A percentile compares a stretch with the other conserved stretches of the same genome.
These are phyloP conservation scores for Melaleuca alternifolia DNA, from an alignment of 345 rosid species.

Conservation along the genomic window DNA sequence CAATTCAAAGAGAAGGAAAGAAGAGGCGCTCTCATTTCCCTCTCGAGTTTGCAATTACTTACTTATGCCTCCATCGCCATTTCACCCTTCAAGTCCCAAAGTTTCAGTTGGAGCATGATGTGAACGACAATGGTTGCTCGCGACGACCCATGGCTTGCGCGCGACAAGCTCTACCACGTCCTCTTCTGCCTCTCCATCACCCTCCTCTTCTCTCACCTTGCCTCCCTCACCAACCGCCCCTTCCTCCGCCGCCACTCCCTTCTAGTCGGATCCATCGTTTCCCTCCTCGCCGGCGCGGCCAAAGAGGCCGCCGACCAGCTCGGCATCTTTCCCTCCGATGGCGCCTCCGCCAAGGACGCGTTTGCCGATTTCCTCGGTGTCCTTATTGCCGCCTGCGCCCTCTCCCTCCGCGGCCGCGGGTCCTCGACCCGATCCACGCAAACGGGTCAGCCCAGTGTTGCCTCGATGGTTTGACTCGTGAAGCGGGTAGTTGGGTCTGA, in stretches of 20 bases:
- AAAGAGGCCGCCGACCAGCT: slow-evolving; percentile 88
- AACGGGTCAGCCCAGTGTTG: slow-evolving; percentile 22
- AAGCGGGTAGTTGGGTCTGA: not conserved
- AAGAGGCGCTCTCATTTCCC: no score
- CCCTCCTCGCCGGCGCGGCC: slow-evolving; percentile 81
- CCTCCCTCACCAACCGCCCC: slow-evolving; percentile 37
- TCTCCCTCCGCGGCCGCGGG: slow-evolving; percentile 15
- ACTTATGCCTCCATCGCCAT: not conserved
- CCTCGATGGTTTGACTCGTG: slow-evolving; percentile 14
- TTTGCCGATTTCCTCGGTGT: slow-evolving; percentile 68
- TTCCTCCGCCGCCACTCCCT: slow-evolving; percentile 54
- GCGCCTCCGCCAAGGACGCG: slow-evolving; percentile 76
- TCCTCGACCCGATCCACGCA: slow-evolving; percentile 1
- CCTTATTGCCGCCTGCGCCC: slow-evolving; percentile 36
- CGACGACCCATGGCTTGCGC: slow-evolving; percentile 73
- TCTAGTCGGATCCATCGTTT: slow-evolving; percentile 52
- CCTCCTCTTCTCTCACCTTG: slow-evolving; percentile 46
- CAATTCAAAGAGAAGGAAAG: not conserved
- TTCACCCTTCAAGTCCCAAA: not conserved
- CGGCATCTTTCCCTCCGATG: slow-evolving; percentile 73
- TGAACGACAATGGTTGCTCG: not conserved
- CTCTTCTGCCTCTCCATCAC: slow-evolving; percentile 68
- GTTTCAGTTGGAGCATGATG: not conserved
- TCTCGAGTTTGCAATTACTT: not conserved
- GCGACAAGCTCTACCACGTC: slow-evolving; percentile 78